Evolutionary conservation across 2,329 filamentous ascomycete species (phyloP).

Genomic region (Podosphaera leucotricha): DNA sequence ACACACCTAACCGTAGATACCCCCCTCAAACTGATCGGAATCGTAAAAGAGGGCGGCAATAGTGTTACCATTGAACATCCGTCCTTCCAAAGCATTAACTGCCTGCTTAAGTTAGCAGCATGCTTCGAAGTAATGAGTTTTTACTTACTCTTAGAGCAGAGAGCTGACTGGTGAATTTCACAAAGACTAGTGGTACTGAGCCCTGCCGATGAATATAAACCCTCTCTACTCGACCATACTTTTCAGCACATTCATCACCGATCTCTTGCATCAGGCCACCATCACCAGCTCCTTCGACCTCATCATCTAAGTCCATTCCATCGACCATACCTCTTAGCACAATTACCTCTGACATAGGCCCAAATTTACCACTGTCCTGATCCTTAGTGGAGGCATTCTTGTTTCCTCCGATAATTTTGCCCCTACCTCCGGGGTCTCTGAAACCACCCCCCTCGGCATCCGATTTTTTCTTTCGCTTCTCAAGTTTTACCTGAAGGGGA

Average conservation of each 20-base stretch:
- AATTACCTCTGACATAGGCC: conserved; percentile 59
- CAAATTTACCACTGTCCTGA: conserved; percentile 32
- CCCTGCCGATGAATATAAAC: conserved; percentile 46
- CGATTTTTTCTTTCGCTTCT: conserved; percentile 58
- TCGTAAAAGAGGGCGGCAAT: conserved; percentile 72
- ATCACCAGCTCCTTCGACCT: conserved; percentile 39
- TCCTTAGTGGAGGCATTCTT: conserved; percentile 22
- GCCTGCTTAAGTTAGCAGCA: conserved; percentile 29
- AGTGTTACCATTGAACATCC: conserved; percentile 67
- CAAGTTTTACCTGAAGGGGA: conserved; percentile 60
- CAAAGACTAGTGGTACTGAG: conserved; percentile 45
- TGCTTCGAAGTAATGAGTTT: neutral
- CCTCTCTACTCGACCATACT: conserved; percentile 68
- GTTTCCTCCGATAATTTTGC: conserved; percentile 55
- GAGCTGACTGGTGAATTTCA: conserved; percentile 72
- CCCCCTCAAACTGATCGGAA: conserved; percentile 55
- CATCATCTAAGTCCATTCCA: conserved; percentile 55
- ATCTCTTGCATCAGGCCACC: conserved; percentile 71
- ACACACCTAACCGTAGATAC: conserved; percentile 22
- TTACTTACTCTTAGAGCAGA: conserved; percentile 56
- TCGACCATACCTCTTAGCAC: conserved; percentile 69
- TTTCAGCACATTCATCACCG: conserved; percentile 73
- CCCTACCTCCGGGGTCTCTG: conserved; percentile 39
- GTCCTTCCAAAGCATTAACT: conserved; percentile 70
- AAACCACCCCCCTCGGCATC: conserved; percentile 63